These are phyloP conservation scores for Pichia cephalocereana DNA, from an alignment of 805 yeast genomes.

Conservation along the genomic window DNA sequence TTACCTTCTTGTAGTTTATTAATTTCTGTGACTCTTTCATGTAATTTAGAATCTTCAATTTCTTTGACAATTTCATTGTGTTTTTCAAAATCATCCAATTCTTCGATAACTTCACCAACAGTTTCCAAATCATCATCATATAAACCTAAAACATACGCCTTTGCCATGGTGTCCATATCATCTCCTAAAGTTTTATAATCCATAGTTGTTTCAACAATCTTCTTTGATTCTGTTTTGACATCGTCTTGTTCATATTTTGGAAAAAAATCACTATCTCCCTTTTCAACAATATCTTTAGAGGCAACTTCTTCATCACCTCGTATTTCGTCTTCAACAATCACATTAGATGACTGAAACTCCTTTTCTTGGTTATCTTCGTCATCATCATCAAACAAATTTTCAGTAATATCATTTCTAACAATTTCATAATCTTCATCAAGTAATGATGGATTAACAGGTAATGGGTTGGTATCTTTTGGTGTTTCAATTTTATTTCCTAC, in stretches of 20 bases:
- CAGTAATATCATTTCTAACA: conserved; percentile 12
- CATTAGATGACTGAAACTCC: conserved; percentile 1
- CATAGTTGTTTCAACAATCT: conserved; percentile 22
- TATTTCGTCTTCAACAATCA: not conserved
- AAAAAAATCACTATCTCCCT: not conserved
- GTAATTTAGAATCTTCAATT: conserved; percentile 12
- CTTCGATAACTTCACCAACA: conserved; percentile 46
- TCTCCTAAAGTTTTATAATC: conserved; percentile 35
- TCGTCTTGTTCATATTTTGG: conserved; percentile 4
- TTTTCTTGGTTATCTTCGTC: conserved; percentile 3
- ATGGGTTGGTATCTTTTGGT: conserved; percentile 17
- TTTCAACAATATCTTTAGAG: not conserved
- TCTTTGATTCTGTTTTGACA: not conserved
- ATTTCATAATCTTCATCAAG: conserved; percentile 17
- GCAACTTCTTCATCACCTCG: not conserved
- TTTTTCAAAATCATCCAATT: conserved; percentile 42
- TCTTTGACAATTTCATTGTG: conserved; percentile 41
- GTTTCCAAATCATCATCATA: conserved; percentile 53
- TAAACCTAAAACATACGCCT: conserved; percentile 49
- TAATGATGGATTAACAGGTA: conserved; percentile 7
- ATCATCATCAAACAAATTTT: conserved; percentile 15
- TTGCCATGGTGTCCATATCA: conserved; percentile 49
- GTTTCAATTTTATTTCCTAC: conserved; percentile 4
- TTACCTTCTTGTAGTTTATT: conserved; percentile 15
- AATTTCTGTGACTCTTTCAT: conserved; percentile 10